Conservation (phyloP, 768 basidiomycete genomes). For the Goffeauzyma gilvescens region DNA sequence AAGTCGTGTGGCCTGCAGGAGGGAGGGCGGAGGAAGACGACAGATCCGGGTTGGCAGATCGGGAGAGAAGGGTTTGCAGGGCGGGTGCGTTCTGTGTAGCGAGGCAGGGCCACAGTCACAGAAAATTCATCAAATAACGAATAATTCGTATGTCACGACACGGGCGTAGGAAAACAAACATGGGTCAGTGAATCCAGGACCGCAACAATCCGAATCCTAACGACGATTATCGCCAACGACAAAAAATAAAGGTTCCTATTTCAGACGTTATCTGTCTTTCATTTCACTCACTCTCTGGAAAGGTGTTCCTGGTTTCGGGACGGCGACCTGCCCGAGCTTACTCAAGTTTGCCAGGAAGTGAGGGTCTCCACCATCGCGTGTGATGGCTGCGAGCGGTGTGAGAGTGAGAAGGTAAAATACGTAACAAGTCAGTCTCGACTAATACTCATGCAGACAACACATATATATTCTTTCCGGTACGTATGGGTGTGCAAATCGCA, state of each 20-base stretch:
- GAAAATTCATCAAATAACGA: no score
- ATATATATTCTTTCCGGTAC: not conserved
- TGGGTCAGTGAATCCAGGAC: not conserved
- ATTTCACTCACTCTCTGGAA: slow-evolving; percentile 15
- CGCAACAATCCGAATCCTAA: not conserved
- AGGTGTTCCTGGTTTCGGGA: slow-evolving; percentile 23
- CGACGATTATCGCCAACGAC: no score
- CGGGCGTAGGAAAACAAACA: no score
- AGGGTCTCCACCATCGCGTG: slow-evolving; percentile 25
- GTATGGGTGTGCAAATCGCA: not conserved
- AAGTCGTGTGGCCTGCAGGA: slow-evolving; percentile 18
- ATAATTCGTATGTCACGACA: no score
- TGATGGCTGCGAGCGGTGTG: slow-evolving; percentile 14
- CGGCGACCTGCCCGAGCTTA: slow-evolving; percentile 23
- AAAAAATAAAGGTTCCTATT: no score
- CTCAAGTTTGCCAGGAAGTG: slow-evolving; percentile 28
- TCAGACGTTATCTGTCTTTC: no score
- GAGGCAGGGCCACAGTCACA: no score
- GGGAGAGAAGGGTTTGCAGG: slow-evolving; percentile 22
- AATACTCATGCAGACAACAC: not conserved
- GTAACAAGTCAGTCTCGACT: not conserved
- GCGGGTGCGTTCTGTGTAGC: slow-evolving; percentile 20
- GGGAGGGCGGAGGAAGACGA: slow-evolving; percentile 6
- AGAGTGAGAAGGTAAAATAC: not conserved
- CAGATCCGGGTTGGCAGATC: slow-evolving; percentile 9